A percentile compares a stretch with the other conserved stretches of the same genome.
Conservation (phyloP, 352 stramenopile species). For the Globisporangium camurandrum region DNA sequence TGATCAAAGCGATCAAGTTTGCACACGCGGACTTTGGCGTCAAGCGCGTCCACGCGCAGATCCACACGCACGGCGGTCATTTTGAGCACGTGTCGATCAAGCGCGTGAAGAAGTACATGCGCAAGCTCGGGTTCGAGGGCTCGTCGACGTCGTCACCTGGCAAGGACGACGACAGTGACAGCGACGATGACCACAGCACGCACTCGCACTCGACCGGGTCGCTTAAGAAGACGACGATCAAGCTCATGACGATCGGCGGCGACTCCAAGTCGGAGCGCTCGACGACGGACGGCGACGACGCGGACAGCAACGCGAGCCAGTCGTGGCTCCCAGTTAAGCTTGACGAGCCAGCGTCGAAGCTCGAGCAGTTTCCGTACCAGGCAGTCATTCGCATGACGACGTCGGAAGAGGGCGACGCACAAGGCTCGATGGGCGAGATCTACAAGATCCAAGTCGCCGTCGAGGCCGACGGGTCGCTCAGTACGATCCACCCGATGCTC, state of each 20-base stretch:
- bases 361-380: conserved; percentile 73
- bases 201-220: not conserved
- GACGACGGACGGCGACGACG: too few relatives aligned
- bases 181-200: conserved; percentile 3
- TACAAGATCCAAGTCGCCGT: conserved; percentile 90
- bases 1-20: conserved; percentile 87
- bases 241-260: conserved; percentile 81
- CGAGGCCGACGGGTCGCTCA: conserved; percentile 47
- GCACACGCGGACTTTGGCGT: conserved; percentile 69
- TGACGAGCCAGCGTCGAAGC: conserved; percentile 72
- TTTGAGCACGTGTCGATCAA: conserved; percentile 69
- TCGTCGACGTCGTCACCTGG: conserved; percentile 9
- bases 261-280: conserved; percentile 58
- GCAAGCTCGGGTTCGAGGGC: conserved; percentile 65
- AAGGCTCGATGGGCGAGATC: conserved; percentile 78
- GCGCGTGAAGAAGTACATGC: conserved; percentile 81
- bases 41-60: conserved; percentile 79
- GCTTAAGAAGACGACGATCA: conserved; percentile 30
- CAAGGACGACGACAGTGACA: conserved; percentile 12
- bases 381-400: conserved; percentile 83
- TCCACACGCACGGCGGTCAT: conserved; percentile 71
- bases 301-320: conserved; percentile 22
- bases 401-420: conserved; percentile 53
- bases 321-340: conserved; percentile 80
- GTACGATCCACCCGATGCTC: conserved; percentile 79